Percentiles rank a stretch among this genome's conserved stretches.
Evolutionary conservation across 2,329 filamentous ascomycete species (phyloP).

Genomic region (Colletotrichum caudatum): DNA sequence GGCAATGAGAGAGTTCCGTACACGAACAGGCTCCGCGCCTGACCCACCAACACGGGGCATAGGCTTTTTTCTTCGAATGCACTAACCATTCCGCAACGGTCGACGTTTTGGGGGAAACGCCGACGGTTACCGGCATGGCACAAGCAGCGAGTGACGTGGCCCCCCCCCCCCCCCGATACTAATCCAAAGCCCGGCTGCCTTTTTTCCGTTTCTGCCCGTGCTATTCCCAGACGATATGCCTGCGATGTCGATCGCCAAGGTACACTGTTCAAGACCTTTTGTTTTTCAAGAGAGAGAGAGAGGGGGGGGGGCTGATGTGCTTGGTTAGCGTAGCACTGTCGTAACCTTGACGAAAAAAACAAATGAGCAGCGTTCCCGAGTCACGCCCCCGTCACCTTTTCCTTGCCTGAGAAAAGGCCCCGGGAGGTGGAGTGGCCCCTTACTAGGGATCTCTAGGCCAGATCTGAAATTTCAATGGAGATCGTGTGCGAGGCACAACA

Average conservation of each 20-base stretch:
- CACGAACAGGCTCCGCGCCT: not conserved
- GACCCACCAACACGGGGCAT: not conserved
- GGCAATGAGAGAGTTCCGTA: not conserved
- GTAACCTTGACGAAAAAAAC: conserved; percentile 11
- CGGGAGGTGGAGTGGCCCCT: conserved; percentile 10
- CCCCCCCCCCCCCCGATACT: too few relatives aligned
- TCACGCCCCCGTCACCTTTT: conserved; percentile 32
- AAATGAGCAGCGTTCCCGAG: conserved; percentile 20
- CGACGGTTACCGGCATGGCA: not conserved
- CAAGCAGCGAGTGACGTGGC: conserved; percentile 6
- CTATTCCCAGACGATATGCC: conserved; percentile 7
- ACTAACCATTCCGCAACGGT: not conserved
- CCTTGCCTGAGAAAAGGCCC: conserved; percentile 27
- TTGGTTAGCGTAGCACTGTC: conserved; percentile 27
- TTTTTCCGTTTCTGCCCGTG: conserved; percentile 26
- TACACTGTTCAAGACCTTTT: not conserved
- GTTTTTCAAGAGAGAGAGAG: too few relatives aligned
- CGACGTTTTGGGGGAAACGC: not conserved
- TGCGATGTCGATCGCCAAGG: conserved; percentile 27
- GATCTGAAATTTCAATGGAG: conserved; percentile 21
- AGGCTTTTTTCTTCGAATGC: not conserved
- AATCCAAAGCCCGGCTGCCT: conserved; percentile 26
- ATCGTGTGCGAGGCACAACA: conserved; percentile 21
- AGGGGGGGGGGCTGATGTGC: conserved; percentile 15
- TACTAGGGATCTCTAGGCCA: conserved; percentile 24